Base-by-base conservation (phyloP, 2,329 filamentous ascomycete species). In the Fusarium nematophilum region DNA sequence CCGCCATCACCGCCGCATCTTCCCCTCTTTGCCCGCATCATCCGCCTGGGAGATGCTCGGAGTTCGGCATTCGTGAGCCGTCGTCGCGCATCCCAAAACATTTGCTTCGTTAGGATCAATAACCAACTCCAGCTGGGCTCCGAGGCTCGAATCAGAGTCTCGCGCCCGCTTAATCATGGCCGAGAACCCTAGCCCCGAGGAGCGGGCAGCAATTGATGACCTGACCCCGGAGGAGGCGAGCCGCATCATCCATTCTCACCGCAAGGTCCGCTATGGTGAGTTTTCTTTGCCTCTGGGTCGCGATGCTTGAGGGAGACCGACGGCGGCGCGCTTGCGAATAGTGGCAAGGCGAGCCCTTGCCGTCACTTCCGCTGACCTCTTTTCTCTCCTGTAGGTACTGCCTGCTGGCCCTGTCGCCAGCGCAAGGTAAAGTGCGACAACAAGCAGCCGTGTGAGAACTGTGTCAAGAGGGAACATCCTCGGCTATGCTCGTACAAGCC, bases 391-490 rank as follows among this genome's bases (percentile, higher is more conserved):
- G 4, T 66, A 87, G 84, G 84, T 53, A 87, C 85, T 34, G 85
- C 85, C 5, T 89, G 86, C 67, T 89, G 86, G 86, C 86, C 86
- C 10, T 89, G 86, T 69, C 80, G 86, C 38, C 86, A 89, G 72
- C 81, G 86, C 62, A 89, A 89, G 74, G 86, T 89, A 33, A 89
- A 89, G 75, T 89, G 86, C 71, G 86, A 89, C 75, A 89, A 88
- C 72, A 86, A 88, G 71, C 82, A 87, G 68, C 86, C 86, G 1
- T 89, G 86, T 72, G 86, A 89, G 68, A 89, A 89, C 70, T 89
- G 86, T 68, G 81, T 87, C 68, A 88, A 88, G 76, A 78, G 86
- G 49, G 86, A 89, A 55, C 86, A 89, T 64, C 81, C 86, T 3
- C 81, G 84, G 72, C 77, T 89, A 44, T 89, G 86, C 70, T 88